Evolutionary conservation across 768 basidiomycete genomes (phyloP).

Genomic region (Termitomyces sp.): DNA sequence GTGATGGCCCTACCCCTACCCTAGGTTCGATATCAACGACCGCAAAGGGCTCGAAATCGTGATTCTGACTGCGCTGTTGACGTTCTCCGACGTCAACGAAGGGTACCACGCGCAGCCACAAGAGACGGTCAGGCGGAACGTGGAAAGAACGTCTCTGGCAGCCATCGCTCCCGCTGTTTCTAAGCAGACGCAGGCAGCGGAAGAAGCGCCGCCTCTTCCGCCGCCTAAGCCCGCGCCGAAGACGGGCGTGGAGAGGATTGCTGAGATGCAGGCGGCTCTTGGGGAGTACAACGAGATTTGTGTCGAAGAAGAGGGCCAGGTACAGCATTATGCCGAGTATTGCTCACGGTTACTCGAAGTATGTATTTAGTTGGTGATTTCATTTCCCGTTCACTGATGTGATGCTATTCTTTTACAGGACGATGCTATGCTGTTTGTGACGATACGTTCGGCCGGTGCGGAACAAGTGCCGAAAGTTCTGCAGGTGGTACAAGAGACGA

Average conservation of each 20-base stretch:
- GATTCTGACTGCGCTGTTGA: slow-evolving; percentile 68
- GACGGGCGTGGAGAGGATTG: slow-evolving; percentile 63
- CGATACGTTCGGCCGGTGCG: slow-evolving; percentile 57
- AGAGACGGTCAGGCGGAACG: slow-evolving; percentile 6
- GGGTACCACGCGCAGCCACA: slow-evolving; percentile 33
- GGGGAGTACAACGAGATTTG: slow-evolving; percentile 75
- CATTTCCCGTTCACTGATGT: background rate
- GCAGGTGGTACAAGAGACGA: slow-evolving; percentile 74
- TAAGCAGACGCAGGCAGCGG: background rate
- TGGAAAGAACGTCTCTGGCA: background rate
- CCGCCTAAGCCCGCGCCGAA: slow-evolving; percentile 63
- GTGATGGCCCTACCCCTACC: no score
- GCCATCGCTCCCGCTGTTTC: background rate
- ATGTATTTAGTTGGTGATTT: slow-evolving; percentile 10
- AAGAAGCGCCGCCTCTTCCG: slow-evolving; percentile 32
- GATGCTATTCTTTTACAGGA: slow-evolving; percentile 38
- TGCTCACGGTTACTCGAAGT: slow-evolving; percentile 62
- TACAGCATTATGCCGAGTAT: slow-evolving; percentile 67
- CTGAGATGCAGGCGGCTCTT: slow-evolving; percentile 60
- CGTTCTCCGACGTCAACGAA: slow-evolving; percentile 71
- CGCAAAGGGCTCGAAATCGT: slow-evolving; percentile 84
- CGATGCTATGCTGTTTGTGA: slow-evolving; percentile 77
- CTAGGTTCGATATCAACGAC: slow-evolving; percentile 84
- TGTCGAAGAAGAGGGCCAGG: slow-evolving; percentile 57
- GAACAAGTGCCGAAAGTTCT: slow-evolving; percentile 74